phyloP scores from a whole-genome alignment of 2,329 filamentous ascomycete genomes.

The Aspergillus hiratsukae region DNA sequence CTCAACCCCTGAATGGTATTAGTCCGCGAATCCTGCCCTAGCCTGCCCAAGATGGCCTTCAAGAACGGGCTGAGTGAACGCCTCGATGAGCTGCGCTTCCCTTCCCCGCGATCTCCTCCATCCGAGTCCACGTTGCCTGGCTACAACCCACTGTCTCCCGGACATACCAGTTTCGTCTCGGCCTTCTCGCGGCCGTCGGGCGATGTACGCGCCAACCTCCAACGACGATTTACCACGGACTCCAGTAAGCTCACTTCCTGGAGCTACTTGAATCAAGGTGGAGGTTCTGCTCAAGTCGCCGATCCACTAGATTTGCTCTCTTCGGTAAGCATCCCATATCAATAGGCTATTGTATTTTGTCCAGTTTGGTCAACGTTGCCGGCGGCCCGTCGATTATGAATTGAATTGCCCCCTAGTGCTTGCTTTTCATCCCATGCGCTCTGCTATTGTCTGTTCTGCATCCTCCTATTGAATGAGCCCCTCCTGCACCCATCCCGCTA shows the following conservation, averaged over 20 bases:
- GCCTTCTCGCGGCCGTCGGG: conserved; percentile 53
- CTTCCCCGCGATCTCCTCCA: conserved; percentile 69
- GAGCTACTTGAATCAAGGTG: conserved; percentile 55
- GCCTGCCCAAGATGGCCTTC: conserved; percentile 56
- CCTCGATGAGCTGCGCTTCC: conserved; percentile 77
- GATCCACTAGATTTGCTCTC: conserved; percentile 52
- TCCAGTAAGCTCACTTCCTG: conserved; percentile 75
- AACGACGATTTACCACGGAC: conserved; percentile 92
- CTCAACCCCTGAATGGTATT: conserved; percentile 20
- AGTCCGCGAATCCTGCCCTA: conserved; percentile 27
- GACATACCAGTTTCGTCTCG: conserved; percentile 60
- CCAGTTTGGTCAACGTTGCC: neutral
- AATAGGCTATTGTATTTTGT: neutral
- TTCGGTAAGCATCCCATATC: conserved; percentile 42
- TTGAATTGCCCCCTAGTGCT: neutral
- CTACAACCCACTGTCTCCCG: conserved; percentile 67
- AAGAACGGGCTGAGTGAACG: conserved; percentile 58
- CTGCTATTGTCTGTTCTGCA: neutral
- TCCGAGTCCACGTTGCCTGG: conserved; percentile 72
- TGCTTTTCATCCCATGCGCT: neutral
- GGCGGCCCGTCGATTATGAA: neutral
- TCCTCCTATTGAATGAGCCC: neutral
- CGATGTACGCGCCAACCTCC: conserved; percentile 72
- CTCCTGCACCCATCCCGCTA: conserved; percentile 1
- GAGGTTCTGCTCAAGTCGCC: conserved; percentile 45